Percentiles rank a stretch among this genome's conserved stretches.
These are phyloP conservation scores for Straminergon stramineum DNA, from an alignment of 225 moss, liverwort and hornwort genomes.

Conservation along the genomic window DNA sequence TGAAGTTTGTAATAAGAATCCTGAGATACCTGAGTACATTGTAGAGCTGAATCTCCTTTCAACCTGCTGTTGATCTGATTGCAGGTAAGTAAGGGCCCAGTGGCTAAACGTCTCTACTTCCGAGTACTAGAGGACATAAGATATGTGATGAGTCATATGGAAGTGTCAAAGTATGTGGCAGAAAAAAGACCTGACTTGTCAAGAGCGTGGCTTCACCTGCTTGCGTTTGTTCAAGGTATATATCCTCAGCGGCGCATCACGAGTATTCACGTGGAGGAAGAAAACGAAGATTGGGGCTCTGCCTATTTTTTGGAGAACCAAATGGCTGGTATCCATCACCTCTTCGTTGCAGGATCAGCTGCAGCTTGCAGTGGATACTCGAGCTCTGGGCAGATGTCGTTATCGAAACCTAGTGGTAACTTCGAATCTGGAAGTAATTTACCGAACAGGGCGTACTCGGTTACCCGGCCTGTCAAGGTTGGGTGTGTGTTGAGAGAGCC, in stretches of 20 bases:
- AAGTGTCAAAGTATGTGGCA: slow-evolving; percentile 82
- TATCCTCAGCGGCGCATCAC: slow-evolving; percentile 79
- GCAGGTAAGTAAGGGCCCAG: slow-evolving; percentile 80
- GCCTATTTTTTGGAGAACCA: slow-evolving; percentile 69
- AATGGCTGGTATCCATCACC: slow-evolving; percentile 72
- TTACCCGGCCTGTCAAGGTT: slow-evolving; percentile 55
- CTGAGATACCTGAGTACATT: background rate
- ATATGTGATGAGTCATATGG: slow-evolving; percentile 84
- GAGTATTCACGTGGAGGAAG: slow-evolving; percentile 84
- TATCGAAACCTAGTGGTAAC: background rate
- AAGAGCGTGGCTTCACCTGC: slow-evolving; percentile 76
- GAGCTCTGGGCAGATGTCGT: slow-evolving; percentile 16
- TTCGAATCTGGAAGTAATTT: slow-evolving; percentile 6
- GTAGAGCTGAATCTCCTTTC: slow-evolving; percentile 6
- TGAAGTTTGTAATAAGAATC: background rate
- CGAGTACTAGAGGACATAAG: slow-evolving; percentile 87
- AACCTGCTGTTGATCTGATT: slow-evolving; percentile 1
- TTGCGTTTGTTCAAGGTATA: slow-evolving; percentile 91
- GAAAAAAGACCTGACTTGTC: slow-evolving; percentile 57
- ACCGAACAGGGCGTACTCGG: slow-evolving; percentile 13
- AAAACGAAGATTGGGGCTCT: slow-evolving; percentile 87
- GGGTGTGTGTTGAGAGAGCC: slow-evolving; percentile 54
- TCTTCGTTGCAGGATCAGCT: slow-evolving; percentile 78
- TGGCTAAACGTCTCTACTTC: slow-evolving; percentile 50
- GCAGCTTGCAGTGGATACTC: slow-evolving; percentile 19